phyloP scores from a whole-genome alignment of 1,284 basidiomycete species.

The Sphagnurus paluster region DNA sequence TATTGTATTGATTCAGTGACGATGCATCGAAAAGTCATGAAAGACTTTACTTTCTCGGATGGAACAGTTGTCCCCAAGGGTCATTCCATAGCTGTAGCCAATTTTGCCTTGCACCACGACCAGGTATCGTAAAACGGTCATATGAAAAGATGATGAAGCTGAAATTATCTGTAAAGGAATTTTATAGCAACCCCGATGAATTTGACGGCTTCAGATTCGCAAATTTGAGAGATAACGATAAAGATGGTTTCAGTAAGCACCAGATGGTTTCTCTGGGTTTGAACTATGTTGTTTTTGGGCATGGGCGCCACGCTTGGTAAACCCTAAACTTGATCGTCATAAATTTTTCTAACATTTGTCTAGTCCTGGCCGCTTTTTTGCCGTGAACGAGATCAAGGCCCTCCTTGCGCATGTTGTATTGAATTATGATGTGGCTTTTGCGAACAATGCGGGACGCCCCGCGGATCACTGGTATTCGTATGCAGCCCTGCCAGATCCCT shows the following conservation, averaged over 20 bases:
- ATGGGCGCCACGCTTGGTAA: slow-evolving; percentile 42
- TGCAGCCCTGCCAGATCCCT: slow-evolving; percentile 22
- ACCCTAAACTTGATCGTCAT: not conserved
- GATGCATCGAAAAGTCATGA: slow-evolving; percentile 32
- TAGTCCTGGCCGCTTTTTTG: slow-evolving; percentile 34
- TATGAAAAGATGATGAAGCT: too few relatives aligned
- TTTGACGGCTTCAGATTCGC: slow-evolving; percentile 40
- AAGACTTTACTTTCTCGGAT: slow-evolving; percentile 39
- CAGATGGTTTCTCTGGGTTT: slow-evolving; percentile 35
- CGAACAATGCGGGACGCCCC: slow-evolving; percentile 10
- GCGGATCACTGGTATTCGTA: slow-evolving; percentile 20
- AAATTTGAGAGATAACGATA: slow-evolving; percentile 27
- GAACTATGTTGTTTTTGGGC: slow-evolving; percentile 43
- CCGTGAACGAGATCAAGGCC: slow-evolving; percentile 36
- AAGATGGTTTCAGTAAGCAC: slow-evolving; percentile 28
- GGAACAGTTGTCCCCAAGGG: slow-evolving; percentile 38
- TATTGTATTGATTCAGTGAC: slow-evolving; percentile 18
- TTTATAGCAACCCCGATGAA: slow-evolving; percentile 27
- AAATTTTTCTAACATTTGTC: slow-evolving; percentile 19
- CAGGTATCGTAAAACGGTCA: too few relatives aligned
- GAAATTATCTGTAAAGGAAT: slow-evolving; percentile 11
- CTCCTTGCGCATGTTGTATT: slow-evolving; percentile 36
- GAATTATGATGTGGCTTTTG: slow-evolving; percentile 38
- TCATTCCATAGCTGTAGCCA: slow-evolving; percentile 27
- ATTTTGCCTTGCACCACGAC: slow-evolving; percentile 31